Base-by-base conservation (phyloP, 2,329 filamentous ascomycete genomes). In the Cercospora sp. region DNA sequence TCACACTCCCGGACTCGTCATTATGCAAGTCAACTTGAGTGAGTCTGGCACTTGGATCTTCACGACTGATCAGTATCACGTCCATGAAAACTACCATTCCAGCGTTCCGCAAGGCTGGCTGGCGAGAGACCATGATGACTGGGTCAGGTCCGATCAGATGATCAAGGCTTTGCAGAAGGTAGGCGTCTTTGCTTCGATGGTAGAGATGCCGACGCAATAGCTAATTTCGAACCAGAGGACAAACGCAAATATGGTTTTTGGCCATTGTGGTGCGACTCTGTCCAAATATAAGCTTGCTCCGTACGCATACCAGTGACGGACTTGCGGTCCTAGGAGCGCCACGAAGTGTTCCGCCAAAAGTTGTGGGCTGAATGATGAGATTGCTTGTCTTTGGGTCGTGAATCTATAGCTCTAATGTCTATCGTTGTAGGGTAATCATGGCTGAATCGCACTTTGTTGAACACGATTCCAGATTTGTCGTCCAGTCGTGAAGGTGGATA, bases 401-500 rank as follows among this genome's bases (percentile, higher is more conserved):
- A 8, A n/a, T 55, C 12, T 30, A 23, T 20, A 55, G 12, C 20
- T 55, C 48, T 55, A 55, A 55, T 42, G 16, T n/a, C 36, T 39
- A 39, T 39, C 36, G 36, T 39, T 39, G 13, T 39, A 16, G 36
- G 36, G 36, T 42, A 42, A 6, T 42, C n/a, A 26, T 16, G 18
- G n/a, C 45, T 68, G 61, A n/a, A 42, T 31, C 20, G 66, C 63
- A 55, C 39, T 64, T 39, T 66, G 63, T 62, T 75, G 73, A 23
- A 76, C 71, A 8, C 72, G 67, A 5, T 59, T 63, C 90, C 90
- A 92, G 2, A 89, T 85, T 71, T 87, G 86, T 70, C 80, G 76
- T 1, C 85, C 84, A 9, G 88, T 88, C 57, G 92, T 75, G 3
- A 90, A 57, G 0, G 89, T 90, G 61, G 88, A 89, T 23, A 86